These are phyloP conservation scores for Nothophaeocryptopus gaeumannii DNA, from an alignment of 2,329 filamentous ascomycete species.

Conservation along the genomic window DNA sequence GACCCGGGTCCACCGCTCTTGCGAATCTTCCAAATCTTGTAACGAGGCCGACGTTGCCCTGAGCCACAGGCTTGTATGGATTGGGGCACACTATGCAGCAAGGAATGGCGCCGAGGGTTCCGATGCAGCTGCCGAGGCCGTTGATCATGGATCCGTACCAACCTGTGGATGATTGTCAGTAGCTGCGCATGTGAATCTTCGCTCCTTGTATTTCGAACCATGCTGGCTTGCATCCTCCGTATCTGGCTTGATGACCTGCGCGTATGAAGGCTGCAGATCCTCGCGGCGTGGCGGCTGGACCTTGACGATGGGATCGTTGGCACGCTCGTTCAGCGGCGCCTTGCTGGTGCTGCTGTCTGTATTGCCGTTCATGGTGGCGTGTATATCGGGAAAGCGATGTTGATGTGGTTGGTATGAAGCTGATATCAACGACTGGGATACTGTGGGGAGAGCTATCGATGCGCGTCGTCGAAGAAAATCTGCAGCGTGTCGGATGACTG, in stretches of 20 bases:
- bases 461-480: background rate
- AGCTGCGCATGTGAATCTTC: too few species aligned
- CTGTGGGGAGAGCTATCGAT: background rate
- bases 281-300: constrained; percentile 79
- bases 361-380: constrained; percentile 19
- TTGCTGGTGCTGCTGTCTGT: constrained; percentile 36
- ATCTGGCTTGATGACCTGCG: constrained; percentile 60
- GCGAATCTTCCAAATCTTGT: constrained; percentile 95
- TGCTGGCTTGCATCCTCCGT: constrained; percentile 64
- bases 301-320: constrained; percentile 40
- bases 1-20: constrained; percentile 90
- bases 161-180: constrained; percentile 33
- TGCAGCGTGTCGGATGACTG: too few species aligned
- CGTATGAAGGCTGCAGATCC: constrained; percentile 74
- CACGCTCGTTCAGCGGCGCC: constrained; percentile 31
- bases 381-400: background rate
- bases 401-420: background rate
- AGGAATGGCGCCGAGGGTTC: constrained; percentile 79
- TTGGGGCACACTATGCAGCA: constrained; percentile 93
- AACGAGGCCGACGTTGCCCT: constrained; percentile 92
- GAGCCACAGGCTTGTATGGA: constrained; percentile 61
- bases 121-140: constrained; percentile 68
- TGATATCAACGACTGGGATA: background rate
- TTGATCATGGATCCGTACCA: constrained; percentile 79
- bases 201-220: constrained; percentile 33